Evolutionary conservation across 495 filamentous ascomycete genomes (phyloP).

Genomic region (Pseudomonodictys pantanalensis): DNA sequence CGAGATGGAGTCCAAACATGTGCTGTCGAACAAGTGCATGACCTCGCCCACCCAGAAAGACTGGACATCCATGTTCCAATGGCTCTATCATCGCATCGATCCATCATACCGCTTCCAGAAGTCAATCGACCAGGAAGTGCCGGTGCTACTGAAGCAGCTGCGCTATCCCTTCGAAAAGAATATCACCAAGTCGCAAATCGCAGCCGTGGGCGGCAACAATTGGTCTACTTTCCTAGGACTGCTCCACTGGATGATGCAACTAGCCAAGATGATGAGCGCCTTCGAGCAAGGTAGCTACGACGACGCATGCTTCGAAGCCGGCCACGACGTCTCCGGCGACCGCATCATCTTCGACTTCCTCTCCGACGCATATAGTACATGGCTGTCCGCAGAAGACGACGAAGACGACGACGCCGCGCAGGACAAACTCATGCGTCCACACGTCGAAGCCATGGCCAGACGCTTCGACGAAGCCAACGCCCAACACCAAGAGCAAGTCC

Average conservation of each 20-base stretch:
- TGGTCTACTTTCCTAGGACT: conserved; percentile 92
- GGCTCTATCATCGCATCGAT: conserved; percentile 93
- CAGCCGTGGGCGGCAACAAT: conserved; percentile 91
- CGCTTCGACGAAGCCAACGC: conserved; percentile 83
- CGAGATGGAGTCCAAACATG: conserved; percentile 95
- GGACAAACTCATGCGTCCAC: conserved; percentile 69
- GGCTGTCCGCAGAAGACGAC: conserved; percentile 72
- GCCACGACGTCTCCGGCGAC: conserved; percentile 81
- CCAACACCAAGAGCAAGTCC: conserved; percentile 75
- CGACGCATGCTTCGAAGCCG: conserved; percentile 80
- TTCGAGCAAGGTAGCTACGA: conserved; percentile 75
- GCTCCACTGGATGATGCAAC: conserved; percentile 98
- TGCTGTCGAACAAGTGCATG: conserved; percentile 78
- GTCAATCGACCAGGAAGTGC: conserved; percentile 89
- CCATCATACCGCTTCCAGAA: conserved; percentile 88
- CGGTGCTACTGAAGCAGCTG: conserved; percentile 83
- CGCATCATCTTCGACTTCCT: conserved; percentile 92
- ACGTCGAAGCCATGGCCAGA: conserved; percentile 82
- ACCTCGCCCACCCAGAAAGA: conserved; percentile 97
- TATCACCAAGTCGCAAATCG: conserved; percentile 91
- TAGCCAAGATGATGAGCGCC: conserved; percentile 84
- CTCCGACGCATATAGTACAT: conserved; percentile 83
- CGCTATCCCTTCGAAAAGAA: conserved; percentile 91
- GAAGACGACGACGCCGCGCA: conserved; percentile 85
- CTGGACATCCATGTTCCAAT: conserved; percentile 95